Percentiles rank a stretch among this genome's conserved stretches.
These are phyloP conservation scores for Cutaneotrichosporon sp. DNA, from an alignment of 1,284 basidiomycete species.

Conservation along the genomic window DNA sequence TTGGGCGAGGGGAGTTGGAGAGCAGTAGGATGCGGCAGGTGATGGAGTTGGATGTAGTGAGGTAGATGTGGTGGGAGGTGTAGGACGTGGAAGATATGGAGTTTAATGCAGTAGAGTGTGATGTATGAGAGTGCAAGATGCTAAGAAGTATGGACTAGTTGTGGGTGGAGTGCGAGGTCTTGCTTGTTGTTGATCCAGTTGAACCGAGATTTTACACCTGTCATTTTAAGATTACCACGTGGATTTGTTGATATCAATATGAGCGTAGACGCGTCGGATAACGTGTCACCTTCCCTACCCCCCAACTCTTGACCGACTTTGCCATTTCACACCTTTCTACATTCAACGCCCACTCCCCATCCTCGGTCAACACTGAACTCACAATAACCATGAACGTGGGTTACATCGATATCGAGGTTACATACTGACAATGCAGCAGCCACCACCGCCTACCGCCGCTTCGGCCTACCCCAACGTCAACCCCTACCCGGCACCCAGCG, in stretches of 20 bases:
- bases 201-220: background rate
- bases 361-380: background rate
- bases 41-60: background rate
- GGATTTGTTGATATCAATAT: background rate
- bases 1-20: background rate
- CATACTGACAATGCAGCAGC: slow-evolving; percentile 3
- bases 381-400: slow-evolving; percentile 17
- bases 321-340: background rate
- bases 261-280: slow-evolving; percentile 2
- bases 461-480: slow-evolving; percentile 28
- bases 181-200: background rate
- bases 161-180: no score
- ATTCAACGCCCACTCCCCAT: background rate
- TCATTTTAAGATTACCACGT: background rate
- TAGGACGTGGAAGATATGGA: background rate
- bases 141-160: background rate
- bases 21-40: background rate
- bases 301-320: background rate
- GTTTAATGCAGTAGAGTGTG: background rate
- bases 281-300: slow-evolving; percentile 4
- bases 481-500: slow-evolving; percentile 26
- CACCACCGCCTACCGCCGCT: slow-evolving; percentile 12
- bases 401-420: background rate
- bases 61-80: background rate
- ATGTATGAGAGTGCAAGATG: background rate